phyloP scores from a whole-genome alignment of 495 filamentous ascomycete species.

The Aspergillus biplanus region DNA sequence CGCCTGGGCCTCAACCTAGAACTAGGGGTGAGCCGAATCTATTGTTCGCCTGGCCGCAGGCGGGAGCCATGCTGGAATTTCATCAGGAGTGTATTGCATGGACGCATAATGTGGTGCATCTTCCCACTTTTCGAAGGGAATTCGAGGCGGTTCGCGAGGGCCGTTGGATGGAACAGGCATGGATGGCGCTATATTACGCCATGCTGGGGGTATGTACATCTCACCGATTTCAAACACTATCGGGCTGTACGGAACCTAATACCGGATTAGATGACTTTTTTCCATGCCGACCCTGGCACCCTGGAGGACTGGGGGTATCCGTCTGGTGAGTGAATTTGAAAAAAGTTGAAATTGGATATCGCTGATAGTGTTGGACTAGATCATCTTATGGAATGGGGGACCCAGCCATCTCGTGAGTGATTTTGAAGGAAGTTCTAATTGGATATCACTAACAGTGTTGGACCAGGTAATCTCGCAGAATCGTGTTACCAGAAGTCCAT shows the following conservation, averaged over 20 bases:
- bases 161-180: neutral
- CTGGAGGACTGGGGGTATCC: neutral
- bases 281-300: neutral
- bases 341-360: too few relatives aligned
- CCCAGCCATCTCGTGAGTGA: neutral
- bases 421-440: neutral
- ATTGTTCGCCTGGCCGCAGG: neutral
- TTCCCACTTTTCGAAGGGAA: conserved; percentile 19
- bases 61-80: conserved; percentile 7
- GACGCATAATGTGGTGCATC: conserved; percentile 27
- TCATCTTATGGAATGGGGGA: neutral
- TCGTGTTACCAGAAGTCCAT: neutral
- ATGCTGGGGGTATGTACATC: neutral
- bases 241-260: too few relatives aligned
- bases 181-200: neutral
- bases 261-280: neutral
- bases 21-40: neutral
- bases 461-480: neutral
- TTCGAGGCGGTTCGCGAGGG: conserved; percentile 1
- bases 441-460: too few relatives aligned
- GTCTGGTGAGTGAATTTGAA: too few relatives aligned
- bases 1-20: neutral
- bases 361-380: too few relatives aligned
- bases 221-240: neutral
- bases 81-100: conserved; percentile 16